Base-by-base conservation (phyloP, 2,329 filamentous ascomycete species). In the Periglandula ipomoeae region DNA sequence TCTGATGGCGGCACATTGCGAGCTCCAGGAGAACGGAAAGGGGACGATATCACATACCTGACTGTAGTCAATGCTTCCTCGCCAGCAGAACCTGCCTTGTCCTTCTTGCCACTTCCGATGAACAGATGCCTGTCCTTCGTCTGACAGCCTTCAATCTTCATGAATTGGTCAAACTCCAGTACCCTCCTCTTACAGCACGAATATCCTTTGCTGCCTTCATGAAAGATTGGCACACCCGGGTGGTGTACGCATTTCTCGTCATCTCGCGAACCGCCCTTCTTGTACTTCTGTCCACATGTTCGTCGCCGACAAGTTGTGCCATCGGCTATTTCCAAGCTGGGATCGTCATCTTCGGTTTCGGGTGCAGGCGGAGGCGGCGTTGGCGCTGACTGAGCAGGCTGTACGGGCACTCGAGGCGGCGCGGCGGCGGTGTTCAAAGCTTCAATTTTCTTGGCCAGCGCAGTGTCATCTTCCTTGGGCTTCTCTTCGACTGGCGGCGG, bases 181-280 rank as follows among this genome's bases (percentile, higher is more conserved):
- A 98, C 93, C 34, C 89, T 79, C 59, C 89, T 77, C 78, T 97
- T 97, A 72, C 93, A 98, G 74, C 93, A 98, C 51, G 83, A 89
- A 76, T 93, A 98, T 1, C 93, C 93, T 73, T 98, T 98, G 70
- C 88, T 95, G 32, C 93, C 93, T 72, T 98, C 93, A 66, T 98
- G 93, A 71, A 98, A 98, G 56, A 98, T 84, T 22, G 93, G 88
- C 20, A 78, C 81, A 4, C 93, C 93, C 0, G 93, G 90, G 68
- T 98, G 93, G 62, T 95, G 84, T 42, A 87, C 76, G 64, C 93
- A 98, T 52, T 80, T 75, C 71, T 96, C 90, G 1, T 74, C 78
- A 27, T 85, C 81, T 55, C 87, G 73, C 30, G 71, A 66, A 39
- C 71, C 63, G 0, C 78, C 78, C 53, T 77, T 78, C 49, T 74